These are phyloP conservation scores for Earliella scabrosa DNA, from an alignment of 1,284 basidiomycete species.

Conservation along the genomic window DNA sequence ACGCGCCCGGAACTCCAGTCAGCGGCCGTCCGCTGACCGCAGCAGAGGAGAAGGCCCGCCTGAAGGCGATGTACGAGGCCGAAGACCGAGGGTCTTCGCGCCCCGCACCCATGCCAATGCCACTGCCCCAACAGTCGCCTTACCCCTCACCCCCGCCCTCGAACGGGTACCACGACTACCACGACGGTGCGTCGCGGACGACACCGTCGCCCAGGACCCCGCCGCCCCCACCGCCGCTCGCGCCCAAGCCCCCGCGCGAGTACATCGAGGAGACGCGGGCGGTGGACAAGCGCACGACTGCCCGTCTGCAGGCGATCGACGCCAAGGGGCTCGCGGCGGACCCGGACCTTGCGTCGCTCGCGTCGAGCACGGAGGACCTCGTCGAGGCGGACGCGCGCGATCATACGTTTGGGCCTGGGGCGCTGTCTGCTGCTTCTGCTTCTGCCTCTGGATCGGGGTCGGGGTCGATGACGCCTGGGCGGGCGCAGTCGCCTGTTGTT, in stretches of 20 bases:
- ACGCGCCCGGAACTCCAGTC: conserved; percentile 25
- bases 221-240: conserved; percentile 63
- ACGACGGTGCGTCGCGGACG: background rate
- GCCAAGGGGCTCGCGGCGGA: conserved; percentile 15
- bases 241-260: conserved; percentile 72
- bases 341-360: conserved; percentile 16
- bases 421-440: conserved; percentile 10
- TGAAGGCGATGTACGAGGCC: conserved; percentile 64
- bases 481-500: conserved; percentile 1
- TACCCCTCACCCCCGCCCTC: conserved; percentile 23
- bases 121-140: conserved; percentile 9
- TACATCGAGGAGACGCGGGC: conserved; percentile 80
- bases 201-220: conserved; percentile 11
- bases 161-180: conserved; percentile 21
- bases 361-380: conserved; percentile 4
- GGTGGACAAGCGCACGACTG: conserved; percentile 57
- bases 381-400: conserved; percentile 6
- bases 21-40: conserved; percentile 58
- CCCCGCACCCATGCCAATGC: conserved; percentile 9
- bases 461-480: background rate
- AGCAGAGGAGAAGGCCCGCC: conserved; percentile 75
- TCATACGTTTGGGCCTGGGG: conserved; percentile 19
- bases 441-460: background rate
- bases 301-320: conserved; percentile 36
- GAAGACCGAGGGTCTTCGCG: conserved; percentile 42